Conservation (phyloP, 495 filamentous ascomycete genomes). For the Emericellopsis terricola region DNA sequence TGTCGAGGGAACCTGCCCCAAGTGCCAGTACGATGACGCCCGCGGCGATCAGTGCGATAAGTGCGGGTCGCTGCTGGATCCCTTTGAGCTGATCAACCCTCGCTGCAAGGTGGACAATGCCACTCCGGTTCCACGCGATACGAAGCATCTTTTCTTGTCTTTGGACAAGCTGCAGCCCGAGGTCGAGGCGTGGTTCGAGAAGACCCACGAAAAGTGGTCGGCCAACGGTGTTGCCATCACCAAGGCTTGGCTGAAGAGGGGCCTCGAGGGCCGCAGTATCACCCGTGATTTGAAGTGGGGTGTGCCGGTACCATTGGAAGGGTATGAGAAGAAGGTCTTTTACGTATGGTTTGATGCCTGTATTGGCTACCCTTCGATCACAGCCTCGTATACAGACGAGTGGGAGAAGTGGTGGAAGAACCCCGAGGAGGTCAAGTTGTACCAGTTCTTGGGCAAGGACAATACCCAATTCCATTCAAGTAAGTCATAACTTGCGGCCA, state of each 20-base stretch:
- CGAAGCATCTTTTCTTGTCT: constrained; percentile 48
- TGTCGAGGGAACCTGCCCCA: constrained; percentile 76
- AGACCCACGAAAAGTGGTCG: constrained; percentile 43
- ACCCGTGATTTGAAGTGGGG: constrained; percentile 91
- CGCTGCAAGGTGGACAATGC: constrained; percentile 72
- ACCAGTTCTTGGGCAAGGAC: constrained; percentile 98
- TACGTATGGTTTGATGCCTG: constrained; percentile 99
- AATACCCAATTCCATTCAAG: constrained; percentile 75
- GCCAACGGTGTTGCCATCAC: constrained; percentile 56
- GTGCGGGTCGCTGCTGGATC: constrained; percentile 63
- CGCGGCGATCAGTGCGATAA: constrained; percentile 70
- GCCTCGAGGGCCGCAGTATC: constrained; percentile 68
- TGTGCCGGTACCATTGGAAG: constrained; percentile 45
- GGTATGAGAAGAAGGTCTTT: constrained; percentile 68
- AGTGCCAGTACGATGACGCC: constrained; percentile 65
- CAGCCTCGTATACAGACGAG: constrained; percentile 73
- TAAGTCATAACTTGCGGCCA: neutral
- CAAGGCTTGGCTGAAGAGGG: constrained; percentile 64
- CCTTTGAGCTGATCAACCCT: constrained; percentile 41
- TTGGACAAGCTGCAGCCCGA: constrained; percentile 64
- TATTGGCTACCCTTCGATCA: constrained; percentile 92
- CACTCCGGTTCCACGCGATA: constrained; percentile 50
- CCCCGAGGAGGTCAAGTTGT: constrained; percentile 72
- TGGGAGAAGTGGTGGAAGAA: constrained; percentile 97
- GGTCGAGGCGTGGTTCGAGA: constrained; percentile 51